These are phyloP conservation scores for Komagataella populi DNA, from an alignment of 805 yeast species.

Conservation along the genomic window DNA sequence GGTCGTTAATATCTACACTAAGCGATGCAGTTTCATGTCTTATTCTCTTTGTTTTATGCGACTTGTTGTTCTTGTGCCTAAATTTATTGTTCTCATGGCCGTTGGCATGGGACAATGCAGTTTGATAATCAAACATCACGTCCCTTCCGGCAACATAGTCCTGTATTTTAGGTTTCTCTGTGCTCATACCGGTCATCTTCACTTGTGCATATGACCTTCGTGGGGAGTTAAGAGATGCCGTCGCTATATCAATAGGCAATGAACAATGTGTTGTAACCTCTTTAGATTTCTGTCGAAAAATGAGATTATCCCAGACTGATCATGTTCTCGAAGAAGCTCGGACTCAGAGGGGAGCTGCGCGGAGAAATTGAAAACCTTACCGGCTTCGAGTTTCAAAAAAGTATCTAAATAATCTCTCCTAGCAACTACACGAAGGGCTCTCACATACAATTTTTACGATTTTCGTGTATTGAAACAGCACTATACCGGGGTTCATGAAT, in stretches of 20 bases:
- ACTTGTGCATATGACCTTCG: background rate
- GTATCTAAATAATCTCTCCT: background rate
- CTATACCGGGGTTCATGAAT: background rate
- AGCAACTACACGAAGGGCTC: background rate
- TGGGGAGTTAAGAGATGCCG: background rate
- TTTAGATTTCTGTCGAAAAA: background rate
- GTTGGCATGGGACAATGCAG: constrained; percentile 1
- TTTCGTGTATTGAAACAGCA: too few species aligned
- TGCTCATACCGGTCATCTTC: background rate
- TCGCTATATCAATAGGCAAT: background rate
- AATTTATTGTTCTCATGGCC: background rate
- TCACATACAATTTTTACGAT: too few species aligned
- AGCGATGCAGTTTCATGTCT: background rate
- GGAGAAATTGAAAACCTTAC: background rate
- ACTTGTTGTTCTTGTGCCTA: constrained; percentile 7
- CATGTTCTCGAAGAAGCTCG: background rate
- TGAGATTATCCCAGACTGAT: background rate
- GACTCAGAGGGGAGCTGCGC: background rate
- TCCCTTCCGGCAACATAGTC: constrained; percentile 16
- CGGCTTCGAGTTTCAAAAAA: background rate
- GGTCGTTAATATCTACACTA: background rate
- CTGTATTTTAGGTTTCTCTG: background rate
- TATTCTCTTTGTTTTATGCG: constrained; percentile 6
- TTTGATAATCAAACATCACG: constrained; percentile 15
- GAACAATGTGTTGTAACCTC: background rate